A percentile compares a stretch with the other conserved stretches of the same genome.
Conservation (phyloP, 176 grass and related monocot species). For the Aegilops tauschii region DNA sequence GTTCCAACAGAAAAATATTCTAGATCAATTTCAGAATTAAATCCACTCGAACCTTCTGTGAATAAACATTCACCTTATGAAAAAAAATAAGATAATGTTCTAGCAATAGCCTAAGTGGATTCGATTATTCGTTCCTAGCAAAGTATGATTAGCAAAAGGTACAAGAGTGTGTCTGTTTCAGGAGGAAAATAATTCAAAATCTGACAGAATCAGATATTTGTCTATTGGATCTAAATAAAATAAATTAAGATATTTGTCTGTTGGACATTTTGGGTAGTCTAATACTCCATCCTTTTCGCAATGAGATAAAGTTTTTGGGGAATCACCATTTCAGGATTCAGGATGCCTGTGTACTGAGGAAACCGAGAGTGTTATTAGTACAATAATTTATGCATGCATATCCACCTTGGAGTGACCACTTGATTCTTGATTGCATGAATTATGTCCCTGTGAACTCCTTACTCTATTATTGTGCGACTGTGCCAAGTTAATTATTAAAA, state of each 20-base stretch:
- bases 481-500: neutral
- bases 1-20: neutral
- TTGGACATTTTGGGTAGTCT: too few species aligned
- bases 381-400: neutral
- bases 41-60: neutral
- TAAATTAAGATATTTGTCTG: too few species aligned
- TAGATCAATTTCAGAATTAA: neutral
- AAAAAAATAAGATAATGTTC: neutral
- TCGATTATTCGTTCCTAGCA: neutral
- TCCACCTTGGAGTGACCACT: neutral
- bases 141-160: neutral
- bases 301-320: neutral
- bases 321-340: neutral
- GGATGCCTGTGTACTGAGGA: neutral
- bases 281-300: too few species aligned
- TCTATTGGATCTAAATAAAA: neutral
- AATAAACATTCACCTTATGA: neutral
- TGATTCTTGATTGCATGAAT: neutral
- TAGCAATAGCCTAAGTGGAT: neutral
- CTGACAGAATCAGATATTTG: neutral
- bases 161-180: neutral
- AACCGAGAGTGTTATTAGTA: neutral
- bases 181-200: constrained; percentile 6
- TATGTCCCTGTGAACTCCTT: constrained; percentile 3
- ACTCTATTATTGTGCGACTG: neutral